A percentile compares a stretch with the other conserved stretches of the same genome.
Conservation (phyloP, 73 alveolate species). For the Loxodes magnus region DNA sequence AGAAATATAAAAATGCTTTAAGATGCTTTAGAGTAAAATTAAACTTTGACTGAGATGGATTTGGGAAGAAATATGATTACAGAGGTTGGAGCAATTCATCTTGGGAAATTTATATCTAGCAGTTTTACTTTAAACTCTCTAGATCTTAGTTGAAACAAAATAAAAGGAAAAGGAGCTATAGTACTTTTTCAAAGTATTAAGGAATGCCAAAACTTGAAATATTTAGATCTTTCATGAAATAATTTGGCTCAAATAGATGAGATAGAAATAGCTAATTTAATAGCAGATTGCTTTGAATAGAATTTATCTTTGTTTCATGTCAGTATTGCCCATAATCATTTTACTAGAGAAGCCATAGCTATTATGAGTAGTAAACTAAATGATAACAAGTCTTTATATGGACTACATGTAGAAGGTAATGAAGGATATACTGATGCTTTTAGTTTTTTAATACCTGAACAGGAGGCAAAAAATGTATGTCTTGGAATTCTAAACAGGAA, state of each 20-base stretch:
- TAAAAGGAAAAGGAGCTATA: constrained; percentile 34
- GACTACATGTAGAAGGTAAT: constrained; percentile 79
- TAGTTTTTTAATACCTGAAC: constrained; percentile 49
- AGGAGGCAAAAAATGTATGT: background rate
- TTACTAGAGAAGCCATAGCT: constrained; percentile 36
- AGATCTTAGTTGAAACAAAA: constrained; percentile 40
- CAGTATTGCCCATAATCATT: constrained; percentile 56
- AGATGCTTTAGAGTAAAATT: too few relatives aligned
- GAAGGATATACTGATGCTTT: constrained; percentile 56
- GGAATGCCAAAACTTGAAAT: background rate
- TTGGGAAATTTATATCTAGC: constrained; percentile 31
- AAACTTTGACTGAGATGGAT: constrained; percentile 38
- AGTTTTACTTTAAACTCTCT: constrained; percentile 15
- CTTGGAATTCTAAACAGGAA: too few relatives aligned
- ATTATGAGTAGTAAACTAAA: constrained; percentile 40
- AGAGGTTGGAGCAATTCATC: constrained; percentile 35
- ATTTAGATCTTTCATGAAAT: constrained; percentile 5
- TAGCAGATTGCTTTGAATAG: constrained; percentile 35
- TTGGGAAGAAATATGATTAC: constrained; percentile 53
- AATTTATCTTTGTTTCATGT: constrained; percentile 52
- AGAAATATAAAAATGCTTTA: too few relatives aligned
- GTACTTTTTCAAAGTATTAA: constrained; percentile 8
- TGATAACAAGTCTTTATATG: constrained; percentile 59
- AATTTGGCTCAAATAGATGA: background rate
- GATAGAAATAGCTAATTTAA: background rate